These are phyloP conservation scores for Giardia muris DNA, from an alignment of 208 protist species.

Conservation along the genomic window DNA sequence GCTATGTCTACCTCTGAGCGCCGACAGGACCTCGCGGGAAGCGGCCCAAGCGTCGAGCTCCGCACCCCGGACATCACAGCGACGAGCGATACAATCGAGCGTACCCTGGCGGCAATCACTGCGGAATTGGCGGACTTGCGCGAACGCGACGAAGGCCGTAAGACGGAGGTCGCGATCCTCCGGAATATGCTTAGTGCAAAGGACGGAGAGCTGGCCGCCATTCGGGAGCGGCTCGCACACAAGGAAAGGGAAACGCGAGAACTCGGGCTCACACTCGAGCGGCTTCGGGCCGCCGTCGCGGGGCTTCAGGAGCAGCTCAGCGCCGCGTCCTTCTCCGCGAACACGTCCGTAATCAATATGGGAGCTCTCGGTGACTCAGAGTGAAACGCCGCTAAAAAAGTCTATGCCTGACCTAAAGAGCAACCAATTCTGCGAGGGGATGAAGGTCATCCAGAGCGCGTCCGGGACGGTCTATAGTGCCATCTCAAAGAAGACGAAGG, in stretches of 20 bases:
- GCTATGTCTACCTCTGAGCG: background rate
- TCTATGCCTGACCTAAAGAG: too few species aligned
- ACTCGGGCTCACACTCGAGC: background rate
- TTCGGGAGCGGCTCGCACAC: background rate
- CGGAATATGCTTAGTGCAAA: background rate
- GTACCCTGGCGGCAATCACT: background rate
- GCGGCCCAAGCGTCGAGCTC: background rate
- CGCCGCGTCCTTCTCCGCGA: background rate
- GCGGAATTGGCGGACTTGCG: background rate
- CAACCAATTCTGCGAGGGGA: too few species aligned
- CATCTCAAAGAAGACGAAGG: too few species aligned
- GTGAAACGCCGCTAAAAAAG: too few species aligned
- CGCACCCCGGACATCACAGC: background rate
- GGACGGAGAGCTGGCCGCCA: background rate
- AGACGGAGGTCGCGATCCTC: background rate
- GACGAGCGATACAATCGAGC: background rate
- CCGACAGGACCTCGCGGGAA: background rate
- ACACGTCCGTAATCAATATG: background rate
- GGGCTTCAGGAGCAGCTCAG: background rate
- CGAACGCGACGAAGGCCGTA: background rate
- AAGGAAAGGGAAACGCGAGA: background rate
- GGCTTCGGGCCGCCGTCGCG: background rate
- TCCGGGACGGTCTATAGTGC: too few species aligned
- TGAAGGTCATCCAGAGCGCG: too few species aligned
- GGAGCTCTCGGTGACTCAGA: too few species aligned